Evolutionary conservation across 768 basidiomycete species (phyloP), one percentile per base, ranked within the genome.

Genomic region (Serendipita sp.): DNA sequence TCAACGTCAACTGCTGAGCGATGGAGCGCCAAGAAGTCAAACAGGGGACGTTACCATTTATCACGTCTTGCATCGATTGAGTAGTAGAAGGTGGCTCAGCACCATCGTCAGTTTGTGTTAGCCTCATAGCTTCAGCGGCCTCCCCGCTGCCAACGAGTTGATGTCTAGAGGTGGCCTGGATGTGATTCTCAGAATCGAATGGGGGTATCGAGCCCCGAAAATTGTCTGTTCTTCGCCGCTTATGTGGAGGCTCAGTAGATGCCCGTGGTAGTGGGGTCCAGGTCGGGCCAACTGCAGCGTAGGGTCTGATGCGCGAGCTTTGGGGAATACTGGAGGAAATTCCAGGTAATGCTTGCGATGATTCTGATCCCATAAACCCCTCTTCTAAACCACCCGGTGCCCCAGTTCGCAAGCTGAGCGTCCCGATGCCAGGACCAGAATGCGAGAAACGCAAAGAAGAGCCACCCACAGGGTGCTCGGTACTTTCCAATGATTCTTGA

Each of bases 111-210:
- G 56, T n/a, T 35, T 60, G 56, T 4, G 56, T 60, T n/a, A 60
- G 56, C 56, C 56, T 60, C 56, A 60, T 60, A 24, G 56, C 56
- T 35, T 60, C 56, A n/a, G 56, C 37, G 28, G 30, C 56, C 10
- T 60, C 16, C 34, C 16, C 56, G 35, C 16, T 60, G 24, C 56
- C 56, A 32, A 35, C 16, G n/a, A 18, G 10, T 35, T 41, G 41
- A 41, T 41, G 41, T 41, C 41, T 13, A 41, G 41, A 41, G 13
- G 41, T 5, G 41, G 5, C 41, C 13, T 41, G 41, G 41, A 41
- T 41, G 41, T 41, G 41, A 41, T 41, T 41, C 41, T 41, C 41
- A 41, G 41, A 41, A 41, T 41, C 41, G 13, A 41, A 41, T 41
- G 41, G 41, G 13, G 41, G 41, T 41, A 41, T 41, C 41, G 41